A percentile compares a stretch with the other conserved stretches of the same genome.
phyloP scores from a whole-genome alignment of 306 rosid species.

The Alnus glutinosa region DNA sequence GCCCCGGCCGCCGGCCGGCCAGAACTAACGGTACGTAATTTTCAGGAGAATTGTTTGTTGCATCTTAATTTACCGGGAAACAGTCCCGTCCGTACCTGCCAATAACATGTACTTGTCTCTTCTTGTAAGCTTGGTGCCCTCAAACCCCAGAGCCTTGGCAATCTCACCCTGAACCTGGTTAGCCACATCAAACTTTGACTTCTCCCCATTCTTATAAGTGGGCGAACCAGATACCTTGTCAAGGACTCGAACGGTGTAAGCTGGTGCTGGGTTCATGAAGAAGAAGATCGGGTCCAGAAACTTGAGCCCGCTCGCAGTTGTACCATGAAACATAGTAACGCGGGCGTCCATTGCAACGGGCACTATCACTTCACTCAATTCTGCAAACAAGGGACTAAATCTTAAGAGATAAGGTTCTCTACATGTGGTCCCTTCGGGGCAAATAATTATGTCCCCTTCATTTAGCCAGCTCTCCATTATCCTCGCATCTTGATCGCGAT shows the following conservation, averaged over 20 bases:
- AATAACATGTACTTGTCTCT: slow-evolving; percentile 77
- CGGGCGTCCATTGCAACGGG: slow-evolving; percentile 64
- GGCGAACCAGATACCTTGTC: slow-evolving; percentile 22
- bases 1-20: too few species aligned
- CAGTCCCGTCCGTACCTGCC: slow-evolving; percentile 79
- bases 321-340: slow-evolving; percentile 82
- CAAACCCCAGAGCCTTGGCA: slow-evolving; percentile 53
- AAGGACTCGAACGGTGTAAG: slow-evolving; percentile 47
- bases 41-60: too few species aligned
- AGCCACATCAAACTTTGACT: slow-evolving; percentile 52
- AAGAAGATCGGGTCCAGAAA: slow-evolving; percentile 76
- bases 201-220: not conserved
- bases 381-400: slow-evolving; percentile 79
- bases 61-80: too few species aligned
- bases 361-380: slow-evolving; percentile 45
- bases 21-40: too few species aligned
- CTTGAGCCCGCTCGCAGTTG: slow-evolving; percentile 84
- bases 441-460: slow-evolving; percentile 66
- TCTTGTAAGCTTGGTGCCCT: slow-evolving; percentile 67
- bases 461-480: slow-evolving; percentile 46
- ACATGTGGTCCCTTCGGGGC: slow-evolving; percentile 94
- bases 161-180: slow-evolving; percentile 58
- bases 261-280: slow-evolving; percentile 65
- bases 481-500: slow-evolving; percentile 47
- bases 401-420: slow-evolving; percentile 80